These are phyloP conservation scores for Candida dubliniensis DNA, from an alignment of 1,139 yeast species.

Conservation along the genomic window DNA sequence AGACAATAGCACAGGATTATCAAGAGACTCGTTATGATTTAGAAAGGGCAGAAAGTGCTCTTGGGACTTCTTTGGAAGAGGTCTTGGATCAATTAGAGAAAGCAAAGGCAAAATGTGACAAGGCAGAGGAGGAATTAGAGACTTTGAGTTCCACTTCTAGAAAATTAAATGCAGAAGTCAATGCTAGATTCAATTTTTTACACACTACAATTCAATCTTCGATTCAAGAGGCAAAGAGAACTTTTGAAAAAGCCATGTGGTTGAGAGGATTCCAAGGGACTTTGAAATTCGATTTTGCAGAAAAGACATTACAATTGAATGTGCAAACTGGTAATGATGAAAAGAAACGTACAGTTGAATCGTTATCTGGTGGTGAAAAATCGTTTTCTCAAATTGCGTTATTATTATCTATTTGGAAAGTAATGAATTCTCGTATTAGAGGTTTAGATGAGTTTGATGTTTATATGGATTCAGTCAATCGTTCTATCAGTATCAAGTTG, in stretches of 20 bases:
- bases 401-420: constrained; percentile 86
- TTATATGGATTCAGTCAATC: constrained; percentile 92
- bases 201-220: constrained; percentile 42
- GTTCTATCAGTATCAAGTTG: constrained; percentile 75
- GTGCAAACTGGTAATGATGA: constrained; percentile 63
- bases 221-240: constrained; percentile 35
- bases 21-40: constrained; percentile 32
- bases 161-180: constrained; percentile 35
- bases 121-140: constrained; percentile 25
- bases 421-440: constrained; percentile 82
- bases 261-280: constrained; percentile 77
- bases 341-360: constrained; percentile 67
- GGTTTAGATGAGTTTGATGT: constrained; percentile 98
- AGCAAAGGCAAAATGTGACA: constrained; percentile 28
- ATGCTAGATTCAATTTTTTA: constrained; percentile 50
- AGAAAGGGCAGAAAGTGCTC: constrained; percentile 35
- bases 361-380: constrained; percentile 96
- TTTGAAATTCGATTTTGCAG: constrained; percentile 58
- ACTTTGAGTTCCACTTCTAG: constrained; percentile 26
- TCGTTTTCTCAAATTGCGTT: constrained; percentile 91
- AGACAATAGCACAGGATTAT: constrained; percentile 38
- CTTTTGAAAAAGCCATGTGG: constrained; percentile 59
- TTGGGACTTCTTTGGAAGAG: constrained; percentile 39
- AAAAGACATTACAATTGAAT: constrained; percentile 51
- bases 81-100: constrained; percentile 33